A percentile compares a stretch with the other conserved stretches of the same genome.
Evolutionary conservation across 148 eudicot genomes (phyloP).

Genomic region (Chenopodium formosanum): DNA sequence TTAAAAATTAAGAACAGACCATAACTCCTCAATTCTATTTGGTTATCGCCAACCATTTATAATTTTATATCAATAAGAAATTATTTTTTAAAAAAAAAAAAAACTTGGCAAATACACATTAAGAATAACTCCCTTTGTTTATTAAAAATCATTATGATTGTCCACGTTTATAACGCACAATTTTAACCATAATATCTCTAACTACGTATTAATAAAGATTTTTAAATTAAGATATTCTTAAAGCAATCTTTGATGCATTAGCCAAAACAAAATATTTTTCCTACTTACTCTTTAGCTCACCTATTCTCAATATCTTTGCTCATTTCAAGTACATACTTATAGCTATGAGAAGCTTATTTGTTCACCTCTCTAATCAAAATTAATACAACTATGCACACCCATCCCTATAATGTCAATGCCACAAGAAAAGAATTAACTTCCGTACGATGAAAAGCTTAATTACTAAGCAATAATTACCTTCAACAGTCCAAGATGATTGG

Average conservation of each 20-base stretch:
- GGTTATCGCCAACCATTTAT: too few species aligned
- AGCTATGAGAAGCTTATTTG: background rate
- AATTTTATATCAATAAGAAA: too few species aligned
- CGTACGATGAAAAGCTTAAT: background rate
- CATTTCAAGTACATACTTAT: background rate
- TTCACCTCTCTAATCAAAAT: background rate
- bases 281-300: background rate
- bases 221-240: too few species aligned
- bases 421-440: background rate
- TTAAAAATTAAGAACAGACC: too few species aligned
- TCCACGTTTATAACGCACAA: too few species aligned
- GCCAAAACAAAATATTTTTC: background rate
- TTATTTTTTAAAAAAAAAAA: too few species aligned
- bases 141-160: too few species aligned
- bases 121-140: too few species aligned
- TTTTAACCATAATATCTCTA: too few species aligned
- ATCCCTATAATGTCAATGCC: background rate
- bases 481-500: slow-evolving; percentile 88
- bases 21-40: too few species aligned
- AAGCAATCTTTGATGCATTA: background rate
- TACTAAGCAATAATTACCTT: slow-evolving; percentile 49
- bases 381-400: background rate
- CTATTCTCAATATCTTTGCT: background rate
- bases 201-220: too few species aligned
- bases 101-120: too few species aligned